Base-by-base conservation (phyloP, 2,329 filamentous ascomycete genomes). In the Xylaria polymorpha region DNA sequence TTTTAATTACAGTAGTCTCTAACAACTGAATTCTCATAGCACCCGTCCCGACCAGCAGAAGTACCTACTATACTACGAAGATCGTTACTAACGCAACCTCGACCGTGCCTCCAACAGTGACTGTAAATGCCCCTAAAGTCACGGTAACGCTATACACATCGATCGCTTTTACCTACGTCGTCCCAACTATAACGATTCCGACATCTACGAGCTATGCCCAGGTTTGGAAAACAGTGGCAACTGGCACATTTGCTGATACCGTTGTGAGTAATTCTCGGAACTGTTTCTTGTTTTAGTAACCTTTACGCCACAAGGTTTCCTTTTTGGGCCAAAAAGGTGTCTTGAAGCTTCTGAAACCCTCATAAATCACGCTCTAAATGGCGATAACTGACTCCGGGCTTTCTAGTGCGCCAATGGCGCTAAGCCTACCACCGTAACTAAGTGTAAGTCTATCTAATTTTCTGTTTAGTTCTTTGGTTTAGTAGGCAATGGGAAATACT, bases 351-450 rank as follows among this genome's bases (percentile, higher is more conserved):
- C 25, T 29, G 25, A 29, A 29, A 29, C 4, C 25, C 25, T 29
- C 25, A 4, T 29, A 29, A 29, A 29, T 29, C 25, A 29, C 25
- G 25, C 25, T 29, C 25, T 4, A 29, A 29, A 29, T 29, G 25
- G 25, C 25, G 25, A 4, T 29, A 29, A 29, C 25, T 29, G 25
- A 29, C 25, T 29, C 25, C 25, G 25, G 25, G 25, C 25, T 29
- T 29, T 29, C 25, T 29, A 29, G 25, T 70, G 68, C 29, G 46
- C 61, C 4, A 58, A 57, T 39, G 61, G 53, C 32, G 66, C 37
- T 32, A 61, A 71, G 14, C 66, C 66, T n/a, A 39, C 57, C 12
- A 71, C 59, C 2, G 62, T 69, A 18, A 69, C 68, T 1, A n/a
- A 63, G 7, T 71, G 58, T 65, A 48, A 39, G 66, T 66, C 4